Evolutionary conservation across 805 yeast species (phyloP).

Genomic region (Lachancea nothofagi): DNA sequence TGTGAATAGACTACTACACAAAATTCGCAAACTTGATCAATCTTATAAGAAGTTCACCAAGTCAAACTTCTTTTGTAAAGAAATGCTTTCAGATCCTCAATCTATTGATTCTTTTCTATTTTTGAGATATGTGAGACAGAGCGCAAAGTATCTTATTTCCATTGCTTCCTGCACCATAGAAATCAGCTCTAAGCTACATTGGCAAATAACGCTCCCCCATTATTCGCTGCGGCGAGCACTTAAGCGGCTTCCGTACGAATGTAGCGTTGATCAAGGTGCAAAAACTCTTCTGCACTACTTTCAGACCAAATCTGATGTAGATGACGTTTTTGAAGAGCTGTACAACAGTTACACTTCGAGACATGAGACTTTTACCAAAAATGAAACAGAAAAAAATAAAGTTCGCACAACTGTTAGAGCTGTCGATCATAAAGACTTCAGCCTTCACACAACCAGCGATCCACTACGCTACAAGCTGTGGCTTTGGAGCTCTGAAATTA

Average conservation of each 20-base stretch:
- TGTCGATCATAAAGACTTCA: constrained; percentile 39
- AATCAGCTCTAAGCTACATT: constrained; percentile 25
- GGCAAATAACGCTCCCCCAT: constrained; percentile 35
- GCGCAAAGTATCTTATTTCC: constrained; percentile 34
- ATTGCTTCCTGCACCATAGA: constrained; percentile 23
- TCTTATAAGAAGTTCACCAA: constrained; percentile 35
- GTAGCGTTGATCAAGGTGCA: constrained; percentile 44
- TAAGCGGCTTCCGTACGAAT: constrained; percentile 38
- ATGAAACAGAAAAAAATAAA: constrained; percentile 4
- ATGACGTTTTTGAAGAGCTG: constrained; percentile 41
- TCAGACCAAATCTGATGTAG: constrained; percentile 41
- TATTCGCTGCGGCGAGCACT: constrained; percentile 40
- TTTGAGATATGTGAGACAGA: constrained; percentile 38
- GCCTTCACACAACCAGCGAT: constrained; percentile 35
- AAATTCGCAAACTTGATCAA: constrained; percentile 32
- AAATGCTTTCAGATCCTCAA: constrained; percentile 33
- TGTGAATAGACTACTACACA: constrained; percentile 23
- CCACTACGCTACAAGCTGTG: constrained; percentile 37
- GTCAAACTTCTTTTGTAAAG: constrained; percentile 34
- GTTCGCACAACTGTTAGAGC: constrained; percentile 31
- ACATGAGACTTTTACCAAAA: constrained; percentile 20
- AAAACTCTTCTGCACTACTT: constrained; percentile 39
- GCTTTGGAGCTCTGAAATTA: constrained; percentile 32
- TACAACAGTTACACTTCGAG: constrained; percentile 42
- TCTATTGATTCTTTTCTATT: constrained; percentile 37